These are phyloP conservation scores for Neurospora sp. DNA, from an alignment of 495 filamentous ascomycete species.

Conservation along the genomic window DNA sequence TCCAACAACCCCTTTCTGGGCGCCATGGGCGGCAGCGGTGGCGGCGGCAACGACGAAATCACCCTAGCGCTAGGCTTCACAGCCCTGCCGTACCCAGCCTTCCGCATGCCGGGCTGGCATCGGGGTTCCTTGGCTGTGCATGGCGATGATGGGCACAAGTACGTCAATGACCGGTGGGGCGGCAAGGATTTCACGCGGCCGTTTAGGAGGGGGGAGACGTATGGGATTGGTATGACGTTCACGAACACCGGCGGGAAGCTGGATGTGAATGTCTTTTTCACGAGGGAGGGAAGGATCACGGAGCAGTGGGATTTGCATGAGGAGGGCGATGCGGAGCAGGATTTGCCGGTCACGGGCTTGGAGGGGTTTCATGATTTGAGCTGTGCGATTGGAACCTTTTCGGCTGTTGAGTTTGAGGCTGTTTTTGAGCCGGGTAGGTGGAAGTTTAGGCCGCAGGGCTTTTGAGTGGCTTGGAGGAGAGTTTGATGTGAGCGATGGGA, in stretches of 20 bases:
- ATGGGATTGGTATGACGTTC: constrained; percentile 61
- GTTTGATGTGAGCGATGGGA: neutral
- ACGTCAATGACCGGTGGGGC: constrained; percentile 77
- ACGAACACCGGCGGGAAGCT: constrained; percentile 24
- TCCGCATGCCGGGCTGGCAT: constrained; percentile 88
- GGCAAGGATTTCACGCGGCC: constrained; percentile 58
- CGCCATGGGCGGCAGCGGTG: constrained; percentile 6
- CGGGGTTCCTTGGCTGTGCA: constrained; percentile 77
- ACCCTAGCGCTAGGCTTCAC: constrained; percentile 67
- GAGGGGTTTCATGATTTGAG: constrained; percentile 75
- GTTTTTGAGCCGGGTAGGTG: constrained; percentile 47
- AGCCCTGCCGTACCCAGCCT: constrained; percentile 75
- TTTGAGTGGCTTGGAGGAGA: neutral
- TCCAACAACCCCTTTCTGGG: neutral
- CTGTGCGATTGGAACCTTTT: constrained; percentile 68
- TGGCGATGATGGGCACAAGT: constrained; percentile 81
- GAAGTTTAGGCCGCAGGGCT: constrained; percentile 17
- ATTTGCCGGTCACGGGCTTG: constrained; percentile 59
- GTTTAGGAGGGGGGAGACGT: constrained; percentile 35
- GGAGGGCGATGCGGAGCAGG: constrained; percentile 56
- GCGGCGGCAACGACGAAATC: constrained; percentile 37
- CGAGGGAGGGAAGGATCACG: constrained; percentile 51
- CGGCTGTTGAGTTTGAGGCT: constrained; percentile 60
- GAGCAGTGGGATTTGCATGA: constrained; percentile 81
- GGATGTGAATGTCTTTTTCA: constrained; percentile 65